Evolutionary conservation across 176 grass and related monocot genomes (phyloP).

Genomic region (Aegilops umbellulata): DNA sequence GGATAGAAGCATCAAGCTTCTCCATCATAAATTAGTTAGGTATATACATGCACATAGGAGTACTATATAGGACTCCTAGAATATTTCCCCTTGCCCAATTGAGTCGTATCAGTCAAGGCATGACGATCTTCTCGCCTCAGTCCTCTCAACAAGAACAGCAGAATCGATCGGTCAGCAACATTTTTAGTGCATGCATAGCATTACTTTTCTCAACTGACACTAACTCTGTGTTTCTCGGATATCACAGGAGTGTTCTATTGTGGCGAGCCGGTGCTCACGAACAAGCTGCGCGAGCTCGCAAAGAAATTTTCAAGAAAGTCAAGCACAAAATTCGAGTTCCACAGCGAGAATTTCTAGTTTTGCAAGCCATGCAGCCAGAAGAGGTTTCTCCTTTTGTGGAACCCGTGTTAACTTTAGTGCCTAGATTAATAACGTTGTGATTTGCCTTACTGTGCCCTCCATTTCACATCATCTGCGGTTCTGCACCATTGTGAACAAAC

Average conservation of each 20-base stretch:
- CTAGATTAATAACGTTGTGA: too few species aligned
- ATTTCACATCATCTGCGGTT: too few species aligned
- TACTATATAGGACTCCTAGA: too few species aligned
- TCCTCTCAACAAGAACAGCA: too few species aligned
- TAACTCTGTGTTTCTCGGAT: conserved; percentile 11
- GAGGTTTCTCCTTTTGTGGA: neutral
- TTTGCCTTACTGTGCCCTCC: too few species aligned
- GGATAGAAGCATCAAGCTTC: neutral
- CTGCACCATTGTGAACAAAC: too few species aligned
- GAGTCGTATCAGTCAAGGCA: too few species aligned
- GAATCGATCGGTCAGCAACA: too few species aligned
- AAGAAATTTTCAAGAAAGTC: conserved; percentile 74
- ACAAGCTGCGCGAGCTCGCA: conserved; percentile 60
- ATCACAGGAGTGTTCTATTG: conserved; percentile 90
- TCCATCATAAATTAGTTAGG: neutral
- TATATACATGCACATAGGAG: neutral
- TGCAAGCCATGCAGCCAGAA: neutral
- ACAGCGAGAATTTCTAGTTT: conserved; percentile 83
- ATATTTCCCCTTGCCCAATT: too few species aligned
- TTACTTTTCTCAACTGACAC: neutral
- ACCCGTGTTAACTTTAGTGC: neutral
- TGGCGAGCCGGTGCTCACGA: conserved; percentile 65
- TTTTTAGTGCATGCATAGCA: too few species aligned
- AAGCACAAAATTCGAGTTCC: conserved; percentile 76
- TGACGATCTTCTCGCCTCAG: too few species aligned